Evolutionary conservation across 2,329 filamentous ascomycete genomes (phyloP).

Genomic region (Fusarium sp.): DNA sequence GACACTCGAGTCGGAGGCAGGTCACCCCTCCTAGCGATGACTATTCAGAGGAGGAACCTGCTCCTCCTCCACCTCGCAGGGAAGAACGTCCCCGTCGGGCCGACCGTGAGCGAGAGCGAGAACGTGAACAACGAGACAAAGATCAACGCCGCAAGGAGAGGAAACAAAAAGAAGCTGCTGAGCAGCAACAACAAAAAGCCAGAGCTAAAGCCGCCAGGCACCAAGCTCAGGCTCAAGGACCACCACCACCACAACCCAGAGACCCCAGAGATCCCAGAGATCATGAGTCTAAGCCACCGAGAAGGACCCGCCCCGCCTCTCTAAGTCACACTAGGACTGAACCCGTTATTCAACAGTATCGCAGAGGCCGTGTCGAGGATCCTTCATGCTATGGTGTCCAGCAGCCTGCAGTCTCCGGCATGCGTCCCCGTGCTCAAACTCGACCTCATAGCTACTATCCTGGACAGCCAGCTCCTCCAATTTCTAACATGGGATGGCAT

Average conservation of each 20-base stretch:
- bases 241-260: not conserved
- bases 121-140: conserved; percentile 41
- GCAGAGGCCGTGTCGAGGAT: conserved; percentile 51
- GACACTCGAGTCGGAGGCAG: conserved; percentile 50
- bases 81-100: conserved; percentile 43
- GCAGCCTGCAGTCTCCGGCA: conserved; percentile 49
- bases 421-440: conserved; percentile 51
- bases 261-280: conserved; percentile 9
- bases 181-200: conserved; percentile 42
- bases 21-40: conserved; percentile 52
- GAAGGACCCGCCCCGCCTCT: conserved; percentile 48
- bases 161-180: conserved; percentile 43
- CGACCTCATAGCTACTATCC: conserved; percentile 54
- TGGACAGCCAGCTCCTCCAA: conserved; percentile 47
- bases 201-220: conserved; percentile 39
- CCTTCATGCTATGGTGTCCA: conserved; percentile 53
- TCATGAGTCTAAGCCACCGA: conserved; percentile 46
- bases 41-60: conserved; percentile 57
- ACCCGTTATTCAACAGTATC: conserved; percentile 50
- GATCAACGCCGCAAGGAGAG: conserved; percentile 48
- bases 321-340: conserved; percentile 51
- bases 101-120: conserved; percentile 45
- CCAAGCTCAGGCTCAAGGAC: not conserved
- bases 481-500: conserved; percentile 47
- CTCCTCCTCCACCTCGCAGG: conserved; percentile 50